phyloP scores from a whole-genome alignment of 177 flowering plant species.

The Vitis hybrid region DNA sequence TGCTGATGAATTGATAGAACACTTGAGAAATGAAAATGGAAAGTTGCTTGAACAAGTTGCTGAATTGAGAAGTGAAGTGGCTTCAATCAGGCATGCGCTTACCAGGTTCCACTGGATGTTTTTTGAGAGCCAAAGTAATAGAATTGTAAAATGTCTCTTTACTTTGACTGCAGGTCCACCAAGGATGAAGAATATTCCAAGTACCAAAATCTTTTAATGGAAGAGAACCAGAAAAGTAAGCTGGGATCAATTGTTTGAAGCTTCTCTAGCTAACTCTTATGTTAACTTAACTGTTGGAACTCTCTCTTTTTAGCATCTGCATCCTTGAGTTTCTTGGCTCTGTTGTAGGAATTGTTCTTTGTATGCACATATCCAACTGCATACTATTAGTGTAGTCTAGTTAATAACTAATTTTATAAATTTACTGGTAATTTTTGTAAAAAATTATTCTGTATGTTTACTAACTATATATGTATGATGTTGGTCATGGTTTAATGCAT shows the following conservation, averaged over 20 bases:
- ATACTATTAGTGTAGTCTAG: no score
- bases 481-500: no score
- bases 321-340: background rate
- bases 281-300: background rate
- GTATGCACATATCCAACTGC: no score
- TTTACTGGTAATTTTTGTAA: no score
- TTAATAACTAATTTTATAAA: no score
- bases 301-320: background rate
- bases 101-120: background rate
- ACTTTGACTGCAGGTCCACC: conserved; percentile 41
- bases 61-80: conserved; percentile 47
- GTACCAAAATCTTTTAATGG: conserved; percentile 46
- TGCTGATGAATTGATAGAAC: conserved; percentile 66
- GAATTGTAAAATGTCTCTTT: background rate
- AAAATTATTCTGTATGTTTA: no score
- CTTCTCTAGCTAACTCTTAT: background rate
- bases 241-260: background rate
- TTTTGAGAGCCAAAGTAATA: background rate
- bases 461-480: no score
- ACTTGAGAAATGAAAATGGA: conserved; percentile 54
- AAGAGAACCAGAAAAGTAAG: conserved; percentile 66
- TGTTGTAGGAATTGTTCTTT: background rate
- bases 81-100: conserved; percentile 44
- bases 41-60: conserved; percentile 33
- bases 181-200: conserved; percentile 34